Conservation (phyloP, 164 flowering plant species). For the Liquidambar formosana region DNA sequence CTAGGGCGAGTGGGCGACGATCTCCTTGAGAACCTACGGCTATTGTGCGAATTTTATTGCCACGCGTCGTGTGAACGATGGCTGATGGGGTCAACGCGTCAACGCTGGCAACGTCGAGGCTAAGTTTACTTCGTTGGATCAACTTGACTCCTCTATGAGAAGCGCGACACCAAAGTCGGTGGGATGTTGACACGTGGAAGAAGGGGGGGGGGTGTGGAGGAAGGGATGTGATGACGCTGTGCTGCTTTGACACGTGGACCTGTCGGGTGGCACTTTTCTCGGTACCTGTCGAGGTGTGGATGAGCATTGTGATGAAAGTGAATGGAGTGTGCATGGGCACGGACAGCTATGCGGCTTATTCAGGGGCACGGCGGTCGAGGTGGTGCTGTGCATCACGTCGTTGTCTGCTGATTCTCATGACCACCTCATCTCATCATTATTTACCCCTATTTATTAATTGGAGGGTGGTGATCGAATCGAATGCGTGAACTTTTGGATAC, state of each 20-base stretch:
- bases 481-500: no score
- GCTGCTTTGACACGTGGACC: neutral
- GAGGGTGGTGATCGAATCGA: no score
- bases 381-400: neutral
- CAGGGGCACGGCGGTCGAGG: conserved; percentile 3
- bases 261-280: neutral
- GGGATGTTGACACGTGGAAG: neutral
- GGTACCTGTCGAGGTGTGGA: conserved; percentile 11
- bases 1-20: neutral
- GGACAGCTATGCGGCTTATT: neutral
- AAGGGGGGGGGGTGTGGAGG: neutral
- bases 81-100: neutral
- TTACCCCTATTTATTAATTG: no score
- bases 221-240: neutral
- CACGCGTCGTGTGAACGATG: neutral
- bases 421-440: no score
- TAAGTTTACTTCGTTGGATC: neutral
- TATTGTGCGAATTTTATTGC: neutral
- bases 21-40: conserved; percentile 1
- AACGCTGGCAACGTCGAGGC: neutral
- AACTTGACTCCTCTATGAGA: conserved; percentile 2
- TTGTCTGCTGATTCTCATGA: no score
- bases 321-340: conserved; percentile 21
- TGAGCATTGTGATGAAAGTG: neutral
- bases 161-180: neutral